phyloP scores from a whole-genome alignment of 352 stramenopile species.

The Globisporangium echinulatum region DNA sequence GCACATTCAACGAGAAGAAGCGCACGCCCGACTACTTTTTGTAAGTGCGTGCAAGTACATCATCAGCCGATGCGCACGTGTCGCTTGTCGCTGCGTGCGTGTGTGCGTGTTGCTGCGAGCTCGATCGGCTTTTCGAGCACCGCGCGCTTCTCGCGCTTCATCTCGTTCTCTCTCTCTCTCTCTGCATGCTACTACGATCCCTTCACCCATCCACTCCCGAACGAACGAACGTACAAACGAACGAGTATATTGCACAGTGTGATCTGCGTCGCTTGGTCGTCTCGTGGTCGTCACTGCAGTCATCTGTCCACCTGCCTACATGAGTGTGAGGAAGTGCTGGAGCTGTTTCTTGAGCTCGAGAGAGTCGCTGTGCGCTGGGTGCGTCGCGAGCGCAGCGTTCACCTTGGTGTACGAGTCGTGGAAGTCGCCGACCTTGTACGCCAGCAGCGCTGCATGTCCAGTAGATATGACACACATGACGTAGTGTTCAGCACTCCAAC shows the following conservation, averaged over 20 bases:
- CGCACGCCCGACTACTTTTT: slow-evolving; percentile 91
- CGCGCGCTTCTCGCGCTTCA: not conserved
- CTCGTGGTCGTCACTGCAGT: not conserved
- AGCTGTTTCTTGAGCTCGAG: slow-evolving; percentile 87
- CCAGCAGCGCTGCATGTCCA: slow-evolving; percentile 59
- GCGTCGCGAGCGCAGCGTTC: slow-evolving; percentile 70
- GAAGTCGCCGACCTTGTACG: slow-evolving; percentile 90
- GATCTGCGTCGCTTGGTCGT: not conserved
- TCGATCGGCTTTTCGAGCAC: too few relatives aligned
- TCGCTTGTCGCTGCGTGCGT: too few relatives aligned
- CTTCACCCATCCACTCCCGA: too few relatives aligned
- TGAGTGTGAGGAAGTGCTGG: slow-evolving; percentile 77
- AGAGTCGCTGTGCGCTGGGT: slow-evolving; percentile 82
- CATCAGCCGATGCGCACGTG: not conserved
- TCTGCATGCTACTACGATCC: not conserved
- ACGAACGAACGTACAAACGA: too few relatives aligned
- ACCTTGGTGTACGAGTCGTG: slow-evolving; percentile 86
- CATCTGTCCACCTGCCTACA: slow-evolving; percentile 17
- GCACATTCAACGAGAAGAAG: slow-evolving; percentile 90
- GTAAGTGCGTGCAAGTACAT: slow-evolving; percentile 25
- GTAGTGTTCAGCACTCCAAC: not conserved
- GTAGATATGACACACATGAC: slow-evolving; percentile 2
- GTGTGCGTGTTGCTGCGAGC: too few relatives aligned
- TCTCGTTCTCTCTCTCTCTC: not conserved
- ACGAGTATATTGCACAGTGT: too few relatives aligned